Evolutionary conservation across 1,284 basidiomycete species (phyloP).

Genomic region (Leccinum solheimii): DNA sequence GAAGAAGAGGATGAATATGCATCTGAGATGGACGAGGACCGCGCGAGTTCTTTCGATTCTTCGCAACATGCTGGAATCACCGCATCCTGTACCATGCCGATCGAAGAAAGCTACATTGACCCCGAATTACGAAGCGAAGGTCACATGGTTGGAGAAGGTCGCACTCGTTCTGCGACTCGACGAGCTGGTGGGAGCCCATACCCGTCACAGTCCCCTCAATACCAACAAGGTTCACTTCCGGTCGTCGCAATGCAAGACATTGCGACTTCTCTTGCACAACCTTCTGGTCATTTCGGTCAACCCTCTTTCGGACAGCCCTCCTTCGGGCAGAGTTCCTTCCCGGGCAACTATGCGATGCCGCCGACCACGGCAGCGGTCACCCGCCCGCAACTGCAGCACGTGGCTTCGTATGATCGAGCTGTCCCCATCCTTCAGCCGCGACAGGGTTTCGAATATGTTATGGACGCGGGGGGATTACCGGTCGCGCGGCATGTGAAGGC

Average conservation of each 20-base stretch:
- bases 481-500: slow-evolving; percentile 7
- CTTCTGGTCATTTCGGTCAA: slow-evolving; percentile 24
- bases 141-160: slow-evolving; percentile 37
- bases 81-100: slow-evolving; percentile 8
- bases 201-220: slow-evolving; percentile 31
- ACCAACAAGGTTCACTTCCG: slow-evolving; percentile 26
- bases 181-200: slow-evolving; percentile 29
- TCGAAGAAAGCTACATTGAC: slow-evolving; percentile 38
- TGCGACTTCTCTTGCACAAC: slow-evolving; percentile 1
- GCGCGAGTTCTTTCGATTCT: slow-evolving; percentile 4
- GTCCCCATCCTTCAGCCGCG: slow-evolving; percentile 4
- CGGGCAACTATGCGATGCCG: slow-evolving; percentile 6
- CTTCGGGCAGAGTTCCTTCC: slow-evolving; percentile 23
- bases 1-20: slow-evolving; percentile 33
- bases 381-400: neutral
- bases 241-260: slow-evolving; percentile 16
- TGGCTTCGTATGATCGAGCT: slow-evolving; percentile 11
- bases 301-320: slow-evolving; percentile 23
- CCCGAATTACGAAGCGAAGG: slow-evolving; percentile 34
- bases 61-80: slow-evolving; percentile 2
- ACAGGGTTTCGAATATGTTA: slow-evolving; percentile 18
- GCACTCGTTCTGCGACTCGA: slow-evolving; percentile 26
- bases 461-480: slow-evolving; percentile 7
- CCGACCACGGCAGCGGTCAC: neutral
- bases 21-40: slow-evolving; percentile 30